Percentiles rank a stretch among this genome's conserved stretches.
Conservation (phyloP, 169 alveolate species). For the Plasmodium billcollinsi region DNA sequence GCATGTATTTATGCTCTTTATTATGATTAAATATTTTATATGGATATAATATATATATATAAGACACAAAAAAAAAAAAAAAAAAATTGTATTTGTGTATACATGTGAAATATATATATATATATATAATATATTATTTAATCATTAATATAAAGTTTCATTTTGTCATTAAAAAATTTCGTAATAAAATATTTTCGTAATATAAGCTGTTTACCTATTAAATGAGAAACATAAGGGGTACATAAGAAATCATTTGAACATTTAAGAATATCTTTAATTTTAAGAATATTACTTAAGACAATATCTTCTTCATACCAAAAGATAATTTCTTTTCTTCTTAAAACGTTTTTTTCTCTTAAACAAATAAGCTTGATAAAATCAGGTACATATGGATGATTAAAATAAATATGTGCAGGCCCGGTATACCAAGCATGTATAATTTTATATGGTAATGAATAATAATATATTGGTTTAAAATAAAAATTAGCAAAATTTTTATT, state of each 20-base stretch:
- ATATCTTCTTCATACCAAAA: slow-evolving; percentile 66
- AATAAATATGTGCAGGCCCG: slow-evolving; percentile 66
- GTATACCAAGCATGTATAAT: slow-evolving; percentile 77
- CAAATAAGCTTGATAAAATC: slow-evolving; percentile 62
- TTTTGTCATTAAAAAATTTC: slow-evolving; percentile 9
- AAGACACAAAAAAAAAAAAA: slow-evolving; percentile 7
- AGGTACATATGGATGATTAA: slow-evolving; percentile 63
- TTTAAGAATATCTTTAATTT: slow-evolving; percentile 47
- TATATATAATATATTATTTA: slow-evolving; percentile 2
- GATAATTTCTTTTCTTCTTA: slow-evolving; percentile 70
- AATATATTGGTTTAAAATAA: slow-evolving; percentile 70
- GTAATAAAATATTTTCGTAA: slow-evolving; percentile 44
- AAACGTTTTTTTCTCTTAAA: slow-evolving; percentile 54
- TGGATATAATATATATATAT: slow-evolving; percentile 5
- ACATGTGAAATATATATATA: slow-evolving; percentile 8
- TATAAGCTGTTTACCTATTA: slow-evolving; percentile 67
- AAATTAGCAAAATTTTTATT: slow-evolving; percentile 41
- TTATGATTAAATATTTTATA: slow-evolving; percentile 4
- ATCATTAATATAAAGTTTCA: too few species aligned
- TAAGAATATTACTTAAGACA: slow-evolving; percentile 25
- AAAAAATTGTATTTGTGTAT: slow-evolving; percentile 8
- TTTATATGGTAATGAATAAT: slow-evolving; percentile 66
- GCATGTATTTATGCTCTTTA: neutral
- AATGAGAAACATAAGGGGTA: slow-evolving; percentile 71
- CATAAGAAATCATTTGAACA: slow-evolving; percentile 73